Conservation (phyloP, 371 early-diverging fungal species). For the Circinella minor region DNA sequence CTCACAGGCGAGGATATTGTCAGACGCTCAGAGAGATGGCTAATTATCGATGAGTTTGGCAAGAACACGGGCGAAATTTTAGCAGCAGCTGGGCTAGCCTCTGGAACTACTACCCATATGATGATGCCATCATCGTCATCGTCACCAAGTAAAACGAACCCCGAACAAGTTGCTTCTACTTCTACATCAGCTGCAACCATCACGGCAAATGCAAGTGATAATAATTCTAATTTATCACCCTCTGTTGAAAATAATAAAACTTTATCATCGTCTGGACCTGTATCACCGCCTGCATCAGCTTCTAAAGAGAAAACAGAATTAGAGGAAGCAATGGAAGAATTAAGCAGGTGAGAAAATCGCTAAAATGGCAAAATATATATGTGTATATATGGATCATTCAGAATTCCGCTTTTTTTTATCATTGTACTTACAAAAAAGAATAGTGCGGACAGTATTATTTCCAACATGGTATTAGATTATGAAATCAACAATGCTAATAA, state of each 20-base stretch:
- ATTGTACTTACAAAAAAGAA: neutral
- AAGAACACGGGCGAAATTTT: constrained; percentile 29
- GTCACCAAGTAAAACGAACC: constrained; percentile 1
- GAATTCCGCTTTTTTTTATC: neutral
- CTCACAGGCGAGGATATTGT: constrained; percentile 66
- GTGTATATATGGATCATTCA: neutral
- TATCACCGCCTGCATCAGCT: constrained; percentile 10
- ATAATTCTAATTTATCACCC: neutral
- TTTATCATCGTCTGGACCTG: neutral
- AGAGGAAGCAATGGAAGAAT: constrained; percentile 58
- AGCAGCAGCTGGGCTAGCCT: constrained; percentile 31
- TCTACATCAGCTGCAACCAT: neutral
- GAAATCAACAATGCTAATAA: constrained; percentile 61
- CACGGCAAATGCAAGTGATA: neutral
- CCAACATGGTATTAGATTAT: constrained; percentile 80
- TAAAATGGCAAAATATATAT: neutral
- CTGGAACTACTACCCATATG: constrained; percentile 9
- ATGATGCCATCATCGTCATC: neutral
- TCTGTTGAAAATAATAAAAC: neutral
- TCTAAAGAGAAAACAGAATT: constrained; percentile 27
- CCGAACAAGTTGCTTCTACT: constrained; percentile 8
- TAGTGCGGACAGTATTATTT: constrained; percentile 75
- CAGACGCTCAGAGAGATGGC: constrained; percentile 71
- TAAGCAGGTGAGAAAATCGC: constrained; percentile 36
- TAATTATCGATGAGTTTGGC: constrained; percentile 63